Base-by-base conservation (phyloP, 768 basidiomycete genomes). In the Pleurotus salmoneostramineus region DNA sequence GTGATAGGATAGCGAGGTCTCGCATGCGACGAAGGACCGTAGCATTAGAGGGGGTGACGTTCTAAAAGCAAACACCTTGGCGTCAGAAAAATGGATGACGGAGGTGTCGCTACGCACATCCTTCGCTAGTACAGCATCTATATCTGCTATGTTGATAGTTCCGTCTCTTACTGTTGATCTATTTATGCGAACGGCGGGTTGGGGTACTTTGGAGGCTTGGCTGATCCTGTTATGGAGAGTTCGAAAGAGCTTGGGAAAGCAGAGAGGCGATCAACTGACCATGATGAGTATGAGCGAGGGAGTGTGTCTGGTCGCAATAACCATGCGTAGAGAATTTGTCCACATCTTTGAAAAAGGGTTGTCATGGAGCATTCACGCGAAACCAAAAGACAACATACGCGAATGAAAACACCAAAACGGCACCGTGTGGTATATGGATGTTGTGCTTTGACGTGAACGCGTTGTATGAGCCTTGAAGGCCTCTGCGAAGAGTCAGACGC, bases 381-480 rank as follows among this genome's bases (percentile, higher is more conserved):
- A 57, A 47, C 44, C 37, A 2, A 12, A 6, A 42, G 55, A 33
- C 14, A 14, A 69, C 81, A 8, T 65, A 91, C 88, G 84, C 84
- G 3, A 94, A 64, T 0, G 86, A 77, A 65, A 98, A 97, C 7
- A 96, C 81, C 6, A 95, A 68, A 0, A 92, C 81, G 49, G 88
- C 90, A 4, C 95, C 95, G 67, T 94, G 79, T 0, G 94, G 95
- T 12, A 98, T 77, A 45, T 73, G 74, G 45, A 95, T 77, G 33
- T 84, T 84, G 33, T 81, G 82, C 62, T 81, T 83, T 2, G 79
- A 78, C 1, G 92, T 84, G 63, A 85, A 87, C 6, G 84, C 80
- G 65, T 95, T 96, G 68, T 91, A 96, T 0, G 87, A 84, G 1
- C 93, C 95, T 69, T 98, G 95, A 5, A 98, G 75, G 2, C 95